A percentile compares a stretch with the other conserved stretches of the same genome.
These are phyloP conservation scores for Mucor circinelloides DNA, from an alignment of 371 early-diverging fungal species.

Conservation along the genomic window DNA sequence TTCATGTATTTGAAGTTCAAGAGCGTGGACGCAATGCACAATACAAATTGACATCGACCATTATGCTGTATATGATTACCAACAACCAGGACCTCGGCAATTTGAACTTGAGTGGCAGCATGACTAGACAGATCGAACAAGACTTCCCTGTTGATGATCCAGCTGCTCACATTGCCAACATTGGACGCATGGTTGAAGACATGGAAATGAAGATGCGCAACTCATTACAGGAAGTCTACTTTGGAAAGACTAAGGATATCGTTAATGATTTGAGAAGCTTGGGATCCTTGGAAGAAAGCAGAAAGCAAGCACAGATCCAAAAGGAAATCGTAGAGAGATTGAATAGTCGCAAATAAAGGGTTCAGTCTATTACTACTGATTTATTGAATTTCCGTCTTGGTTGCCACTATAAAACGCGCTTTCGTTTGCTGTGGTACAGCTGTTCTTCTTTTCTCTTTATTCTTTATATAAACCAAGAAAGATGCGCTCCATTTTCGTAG, in stretches of 20 bases:
- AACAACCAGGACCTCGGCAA: constrained; percentile 69
- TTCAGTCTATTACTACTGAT: neutral
- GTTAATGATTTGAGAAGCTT: constrained; percentile 89
- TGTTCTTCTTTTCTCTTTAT: constrained; percentile 9
- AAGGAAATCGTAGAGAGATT: constrained; percentile 71
- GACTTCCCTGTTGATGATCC: constrained; percentile 80
- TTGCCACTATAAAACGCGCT: constrained; percentile 5
- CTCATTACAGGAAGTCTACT: constrained; percentile 92
- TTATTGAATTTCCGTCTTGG: neutral
- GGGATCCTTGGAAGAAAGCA: constrained; percentile 69
- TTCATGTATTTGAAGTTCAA: constrained; percentile 92
- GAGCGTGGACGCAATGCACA: constrained; percentile 83
- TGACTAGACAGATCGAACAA: constrained; percentile 93
- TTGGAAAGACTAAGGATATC: constrained; percentile 96
- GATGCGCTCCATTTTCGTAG: constrained; percentile 27
- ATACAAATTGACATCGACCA: constrained; percentile 94
- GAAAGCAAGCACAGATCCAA: constrained; percentile 70
- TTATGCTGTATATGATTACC: constrained; percentile 90
- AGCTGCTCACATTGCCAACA: constrained; percentile 85
- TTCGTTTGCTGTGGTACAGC: neutral
- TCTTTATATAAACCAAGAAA: constrained; percentile 9
- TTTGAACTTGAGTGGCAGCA: constrained; percentile 88
- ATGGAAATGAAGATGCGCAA: constrained; percentile 97
- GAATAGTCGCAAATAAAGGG: constrained; percentile 41
- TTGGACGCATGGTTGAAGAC: constrained; percentile 97